Evolutionary conservation across 1,284 basidiomycete species (phyloP), one percentile per base, ranked within the genome.

Genomic region (Trametes versicolor): DNA sequence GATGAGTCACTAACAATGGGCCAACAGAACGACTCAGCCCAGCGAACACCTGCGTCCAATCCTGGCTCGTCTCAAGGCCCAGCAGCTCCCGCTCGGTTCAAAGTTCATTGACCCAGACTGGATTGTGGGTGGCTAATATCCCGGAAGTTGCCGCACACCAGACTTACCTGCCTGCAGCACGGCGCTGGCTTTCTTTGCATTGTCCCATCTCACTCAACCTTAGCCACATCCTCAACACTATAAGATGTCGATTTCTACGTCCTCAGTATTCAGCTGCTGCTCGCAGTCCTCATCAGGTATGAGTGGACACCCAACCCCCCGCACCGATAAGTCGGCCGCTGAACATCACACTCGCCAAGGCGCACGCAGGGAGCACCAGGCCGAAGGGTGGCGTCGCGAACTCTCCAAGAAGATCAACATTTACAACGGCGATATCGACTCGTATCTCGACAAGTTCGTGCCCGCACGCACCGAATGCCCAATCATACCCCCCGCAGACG

Each of bases 231-330:
- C 43, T 32, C 41, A 19, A 25, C 48, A 47, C 39, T 63, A 50
- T 63, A 59, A 39, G 29, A 63, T 63, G 62, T 63, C 56, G 7
- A 48, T 59, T 51, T 63, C 62, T 13, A 54, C 62, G 15, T 19
- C 34, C 13, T 49, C 36, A 3, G 32, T 51, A 36, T 47, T 8
- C 50, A 59, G 57, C 48, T 55, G 37, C 52, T 49, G 25, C 21
- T 21, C 49, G n/a, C 27, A 25, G 15, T 32, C 50, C n/a, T 41
- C 23, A 39, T 57, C 58, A 52, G 54, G 63, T 58, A 65, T 60
- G 63, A 50, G 39, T 2, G 45, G 34, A 7, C 15, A 39, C 9
- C 12, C 54, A n/a, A 55, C 48, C 23, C 45, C 45, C 3, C 23
- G 15, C 21, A 5, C 23, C 23, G 10, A 13, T 1, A 48, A 48